A percentile compares a stretch with the other conserved stretches of the same genome.
These are phyloP conservation scores for Toxoplasma gondii DNA, from an alignment of 169 alveolate genomes.

Conservation along the genomic window DNA sequence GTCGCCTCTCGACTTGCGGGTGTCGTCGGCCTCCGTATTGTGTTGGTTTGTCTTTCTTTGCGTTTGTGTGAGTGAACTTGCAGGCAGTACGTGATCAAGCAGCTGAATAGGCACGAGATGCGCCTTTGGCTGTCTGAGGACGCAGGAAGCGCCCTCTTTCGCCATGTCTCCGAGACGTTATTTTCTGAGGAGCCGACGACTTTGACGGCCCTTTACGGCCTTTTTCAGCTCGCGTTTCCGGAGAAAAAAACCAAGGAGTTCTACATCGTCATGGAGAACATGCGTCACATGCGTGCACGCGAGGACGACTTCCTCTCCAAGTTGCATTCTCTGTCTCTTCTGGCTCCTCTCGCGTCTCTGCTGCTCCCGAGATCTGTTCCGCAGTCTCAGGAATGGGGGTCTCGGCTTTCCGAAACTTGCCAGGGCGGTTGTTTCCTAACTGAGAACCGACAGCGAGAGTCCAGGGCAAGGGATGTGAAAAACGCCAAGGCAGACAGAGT, in stretches of 20 bases:
- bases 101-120: conserved; percentile 49
- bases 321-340: not conserved
- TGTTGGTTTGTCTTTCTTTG: no score
- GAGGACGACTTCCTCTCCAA: not conserved
- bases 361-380: no score
- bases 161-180: not conserved
- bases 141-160: not conserved
- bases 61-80: not conserved
- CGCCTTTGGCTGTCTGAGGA: not conserved
- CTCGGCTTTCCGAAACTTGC: no score
- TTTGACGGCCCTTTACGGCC: conserved; percentile 43
- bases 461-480: no score
- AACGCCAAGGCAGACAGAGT: not conserved
- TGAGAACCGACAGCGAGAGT: no score
- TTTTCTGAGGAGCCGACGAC: conserved; percentile 10
- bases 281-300: not conserved
- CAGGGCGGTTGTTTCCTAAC: no score
- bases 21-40: no score
- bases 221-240: not conserved
- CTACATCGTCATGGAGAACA: conserved; percentile 26
- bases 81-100: conserved; percentile 51
- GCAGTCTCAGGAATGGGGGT: no score
- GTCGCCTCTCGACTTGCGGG: no score
- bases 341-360: no score
- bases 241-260: not conserved